Conservation (phyloP, 2,329 filamentous ascomycete genomes). For the Neonectria ditissima region DNA sequence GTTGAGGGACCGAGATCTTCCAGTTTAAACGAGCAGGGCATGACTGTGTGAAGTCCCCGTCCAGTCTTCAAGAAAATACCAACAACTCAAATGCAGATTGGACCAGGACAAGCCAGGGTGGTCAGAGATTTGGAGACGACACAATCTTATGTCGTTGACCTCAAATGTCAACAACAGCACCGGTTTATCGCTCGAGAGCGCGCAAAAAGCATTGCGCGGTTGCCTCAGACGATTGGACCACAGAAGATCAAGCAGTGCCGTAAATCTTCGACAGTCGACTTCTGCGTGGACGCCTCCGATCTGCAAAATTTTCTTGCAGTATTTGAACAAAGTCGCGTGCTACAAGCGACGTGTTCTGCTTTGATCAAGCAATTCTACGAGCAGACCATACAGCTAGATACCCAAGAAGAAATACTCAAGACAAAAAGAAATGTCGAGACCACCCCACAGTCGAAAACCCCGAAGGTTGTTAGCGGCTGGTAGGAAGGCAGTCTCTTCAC, state of each 20-base stretch:
- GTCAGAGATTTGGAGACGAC: not conserved
- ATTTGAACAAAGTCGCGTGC: too few species aligned
- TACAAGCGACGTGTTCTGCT: not conserved
- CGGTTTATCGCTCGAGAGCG: too few species aligned
- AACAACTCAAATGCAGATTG: not conserved
- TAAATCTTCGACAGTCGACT: too few species aligned
- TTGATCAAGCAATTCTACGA: not conserved
- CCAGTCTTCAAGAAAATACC: not conserved
- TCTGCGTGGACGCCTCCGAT: too few species aligned
- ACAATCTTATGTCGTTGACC: not conserved
- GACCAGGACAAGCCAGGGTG: not conserved
- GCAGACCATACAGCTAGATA: not conserved
- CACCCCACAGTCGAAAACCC: conserved; percentile 66
- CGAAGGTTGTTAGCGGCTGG: conserved; percentile 55
- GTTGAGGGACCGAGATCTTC: not conserved
- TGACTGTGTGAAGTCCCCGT: not conserved
- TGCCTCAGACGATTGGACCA: too few species aligned
- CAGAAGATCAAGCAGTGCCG: too few species aligned
- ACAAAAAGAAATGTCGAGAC: conserved; percentile 56
- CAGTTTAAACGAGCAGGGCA: not conserved
- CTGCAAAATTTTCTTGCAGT: not conserved
- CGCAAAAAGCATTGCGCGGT: too few species aligned
- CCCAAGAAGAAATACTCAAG: not conserved
- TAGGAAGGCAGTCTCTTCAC: conserved; percentile 60
- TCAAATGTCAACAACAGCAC: not conserved